Evolutionary conservation across 176 grass and related monocot genomes (phyloP).

Genomic region (bread wheat (Triticum aestivum)): IWGSC_CS_RefSeq_v2.1 NC_057814.1:47241949-47242448

Average conservation of each 20-base stretch:
- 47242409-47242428: slow-evolving; percentile 34
- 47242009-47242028: slow-evolving; percentile 42
- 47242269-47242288: slow-evolving; percentile 2
- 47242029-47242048: slow-evolving; percentile 35
- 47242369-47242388: slow-evolving; percentile 37
- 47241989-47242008: slow-evolving; percentile 43
- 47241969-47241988: slow-evolving; percentile 28
- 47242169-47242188: too few species aligned
- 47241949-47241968: slow-evolving; percentile 39
- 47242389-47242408: slow-evolving; percentile 37
- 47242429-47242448: slow-evolving; percentile 31
- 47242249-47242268: neutral
- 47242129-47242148: neutral
- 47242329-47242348: slow-evolving; percentile 26
- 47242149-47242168: neutral
- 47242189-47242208: neutral
- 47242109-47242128: neutral
- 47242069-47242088: slow-evolving; percentile 38
- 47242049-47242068: slow-evolving; percentile 32
- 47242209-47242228: neutral
- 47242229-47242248: neutral
- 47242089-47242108: neutral
- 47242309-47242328: slow-evolving; percentile 48
- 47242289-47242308: slow-evolving; percentile 35
- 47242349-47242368: slow-evolving; percentile 6